Base-by-base conservation (phyloP, 768 basidiomycete genomes). In the Calvatia gigantea region DNA sequence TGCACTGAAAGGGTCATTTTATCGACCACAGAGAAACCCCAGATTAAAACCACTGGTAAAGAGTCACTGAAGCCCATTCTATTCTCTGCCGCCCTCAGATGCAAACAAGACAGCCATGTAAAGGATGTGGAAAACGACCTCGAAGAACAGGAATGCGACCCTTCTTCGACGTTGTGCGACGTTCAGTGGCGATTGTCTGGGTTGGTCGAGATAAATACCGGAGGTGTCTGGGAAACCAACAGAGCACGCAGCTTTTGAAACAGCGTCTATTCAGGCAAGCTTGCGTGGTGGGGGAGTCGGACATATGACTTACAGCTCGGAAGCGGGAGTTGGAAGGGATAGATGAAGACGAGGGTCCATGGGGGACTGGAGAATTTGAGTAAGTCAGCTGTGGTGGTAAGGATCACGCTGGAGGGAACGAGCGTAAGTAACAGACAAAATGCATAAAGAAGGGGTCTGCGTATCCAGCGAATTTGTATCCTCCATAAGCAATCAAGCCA, bases 401-500 rank as follows among this genome's bases (percentile, higher is more conserved):
- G 70, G 61, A 97, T 95, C 37, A 98, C 91, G 1, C 94, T 95
- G 58, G 19, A 47, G 33, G 9, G n/a, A n/a, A 42, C 19, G 21
- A 44, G 46, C 37, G 21, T 50, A 9, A 15, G 6, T 56, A 35
- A 29, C 33, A 14, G 5, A 4, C 14, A 3, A 2, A 19, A n/a
- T 29, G 12, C 28, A 32, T 49, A 31, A 47, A 56, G 15, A 27
- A 47, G 15, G 55, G 25, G n/a, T n/a, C n/a, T 14, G 1, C 2
- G 27, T 60, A 94, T 92, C 93, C 96, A 28, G 98, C 91, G 63
- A 99, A 98, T 67, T 99, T 98, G 74, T 98, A 98, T 0, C 97
- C 96, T 4, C 88, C 90, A 66, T 98, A 98, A 0, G 95, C 91
- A 27, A 97, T 72, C 45, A 98, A 71, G 65, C 96, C 94, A 4